These are phyloP conservation scores for Lophium mytilinum DNA, from an alignment of 495 filamentous ascomycete genomes.

Conservation along the genomic window DNA sequence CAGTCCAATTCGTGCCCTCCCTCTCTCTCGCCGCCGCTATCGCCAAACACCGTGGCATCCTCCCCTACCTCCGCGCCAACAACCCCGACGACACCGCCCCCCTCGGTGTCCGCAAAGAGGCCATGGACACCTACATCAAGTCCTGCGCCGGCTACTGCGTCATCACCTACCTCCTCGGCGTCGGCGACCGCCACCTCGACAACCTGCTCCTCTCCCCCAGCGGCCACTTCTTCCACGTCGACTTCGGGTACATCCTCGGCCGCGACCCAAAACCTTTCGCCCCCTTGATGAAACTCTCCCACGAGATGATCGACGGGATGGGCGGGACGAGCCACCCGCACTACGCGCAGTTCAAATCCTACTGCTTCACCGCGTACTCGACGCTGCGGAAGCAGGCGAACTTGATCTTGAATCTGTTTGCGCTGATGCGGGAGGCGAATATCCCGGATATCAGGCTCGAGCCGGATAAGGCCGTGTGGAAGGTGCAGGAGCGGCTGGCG, in stretches of 20 bases:
- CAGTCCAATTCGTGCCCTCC: slow-evolving; percentile 86
- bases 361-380: slow-evolving; percentile 92
- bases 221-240: slow-evolving; percentile 95
- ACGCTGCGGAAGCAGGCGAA: slow-evolving; percentile 82
- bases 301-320: slow-evolving; percentile 99
- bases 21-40: slow-evolving; percentile 72
- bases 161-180: slow-evolving; percentile 97
- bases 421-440: slow-evolving; percentile 93
- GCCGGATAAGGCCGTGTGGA: slow-evolving; percentile 84
- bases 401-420: slow-evolving; percentile 92
- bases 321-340: slow-evolving; percentile 70
- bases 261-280: slow-evolving; percentile 97
- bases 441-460: slow-evolving; percentile 91
- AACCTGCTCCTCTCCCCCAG: slow-evolving; percentile 87
- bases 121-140: slow-evolving; percentile 92
- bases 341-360: slow-evolving; percentile 81
- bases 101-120: slow-evolving; percentile 80
- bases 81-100: slow-evolving; percentile 81
- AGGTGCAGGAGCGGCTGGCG: slow-evolving; percentile 90
- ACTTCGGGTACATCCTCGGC: slow-evolving; percentile 96
- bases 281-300: slow-evolving; percentile 90
- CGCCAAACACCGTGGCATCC: slow-evolving; percentile 68
- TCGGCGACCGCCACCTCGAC: slow-evolving; percentile 92
- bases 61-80: slow-evolving; percentile 80
- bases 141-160: slow-evolving; percentile 97